Evolutionary conservation across 1,139 yeast genomes (phyloP).

Genomic region (Trichomonascaceae sp.): DNA sequence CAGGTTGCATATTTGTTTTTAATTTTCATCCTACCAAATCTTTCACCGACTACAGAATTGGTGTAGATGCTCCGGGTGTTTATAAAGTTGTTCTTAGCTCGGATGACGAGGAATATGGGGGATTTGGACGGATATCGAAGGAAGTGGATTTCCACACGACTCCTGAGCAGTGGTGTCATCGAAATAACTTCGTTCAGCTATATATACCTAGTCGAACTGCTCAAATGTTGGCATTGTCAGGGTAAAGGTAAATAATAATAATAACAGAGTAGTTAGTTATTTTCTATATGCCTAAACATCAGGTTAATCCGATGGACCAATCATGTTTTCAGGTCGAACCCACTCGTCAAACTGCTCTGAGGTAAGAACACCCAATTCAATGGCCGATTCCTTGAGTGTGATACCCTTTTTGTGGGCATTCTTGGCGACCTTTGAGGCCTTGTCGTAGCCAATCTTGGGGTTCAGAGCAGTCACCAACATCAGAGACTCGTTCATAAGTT

Average conservation of each 20-base stretch:
- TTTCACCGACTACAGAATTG: constrained; percentile 80
- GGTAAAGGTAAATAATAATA: neutral
- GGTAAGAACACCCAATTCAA: constrained; percentile 78
- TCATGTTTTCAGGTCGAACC: constrained; percentile 98
- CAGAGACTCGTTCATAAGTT: constrained; percentile 85
- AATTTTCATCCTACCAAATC: constrained; percentile 85
- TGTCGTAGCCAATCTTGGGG: constrained; percentile 97
- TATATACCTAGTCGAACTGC: constrained; percentile 84
- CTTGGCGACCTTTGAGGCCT: constrained; percentile 96
- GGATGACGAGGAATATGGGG: constrained; percentile 70
- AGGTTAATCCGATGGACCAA: constrained; percentile 59
- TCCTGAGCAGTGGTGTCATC: constrained; percentile 70
- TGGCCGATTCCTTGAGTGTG: constrained; percentile 88
- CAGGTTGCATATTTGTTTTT: constrained; percentile 75
- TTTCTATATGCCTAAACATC: neutral
- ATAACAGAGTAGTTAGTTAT: constrained; percentile 1
- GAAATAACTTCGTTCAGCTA: constrained; percentile 70
- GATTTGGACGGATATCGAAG: constrained; percentile 65
- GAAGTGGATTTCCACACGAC: constrained; percentile 50
- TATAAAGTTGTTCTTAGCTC: constrained; percentile 71
- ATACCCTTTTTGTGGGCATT: constrained; percentile 97
- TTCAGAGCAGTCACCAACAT: constrained; percentile 98
- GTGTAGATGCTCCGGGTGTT: constrained; percentile 73
- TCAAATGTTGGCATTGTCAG: constrained; percentile 50
- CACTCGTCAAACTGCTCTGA: constrained; percentile 87